phyloP scores from a whole-genome alignment of 768 basidiomycete genomes.

The Lyophyllum shimeji region DNA sequence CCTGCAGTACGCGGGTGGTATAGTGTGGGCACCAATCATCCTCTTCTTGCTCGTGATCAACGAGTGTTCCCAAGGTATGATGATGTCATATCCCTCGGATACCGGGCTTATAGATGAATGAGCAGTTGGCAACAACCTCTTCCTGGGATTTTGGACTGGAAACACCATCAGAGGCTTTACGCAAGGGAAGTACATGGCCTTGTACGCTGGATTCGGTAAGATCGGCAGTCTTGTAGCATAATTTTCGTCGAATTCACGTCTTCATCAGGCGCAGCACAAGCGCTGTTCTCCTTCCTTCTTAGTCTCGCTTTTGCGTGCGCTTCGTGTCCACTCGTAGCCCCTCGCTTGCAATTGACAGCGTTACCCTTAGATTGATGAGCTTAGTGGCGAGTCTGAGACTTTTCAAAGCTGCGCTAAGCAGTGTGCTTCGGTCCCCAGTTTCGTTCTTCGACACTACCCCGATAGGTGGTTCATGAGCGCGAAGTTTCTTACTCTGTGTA shows the following conservation, averaged over 20 bases:
- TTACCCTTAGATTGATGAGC: constrained; percentile 30
- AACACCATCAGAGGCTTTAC: constrained; percentile 51
- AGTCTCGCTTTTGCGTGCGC: constrained; percentile 49
- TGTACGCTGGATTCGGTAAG: constrained; percentile 47
- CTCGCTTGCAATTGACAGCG: no score
- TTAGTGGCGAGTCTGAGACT: constrained; percentile 45
- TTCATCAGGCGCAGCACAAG: constrained; percentile 43
- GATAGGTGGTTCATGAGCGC: constrained; percentile 38
- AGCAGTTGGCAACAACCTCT: constrained; percentile 61
- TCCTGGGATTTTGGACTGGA: constrained; percentile 75
- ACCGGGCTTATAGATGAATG: neutral
- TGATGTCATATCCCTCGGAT: neutral
- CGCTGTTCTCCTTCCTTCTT: constrained; percentile 49
- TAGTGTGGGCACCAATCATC: constrained; percentile 48
- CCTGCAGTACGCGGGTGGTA: constrained; percentile 44
- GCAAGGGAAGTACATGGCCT: constrained; percentile 69
- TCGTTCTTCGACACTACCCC: constrained; percentile 78
- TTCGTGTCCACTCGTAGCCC: neutral
- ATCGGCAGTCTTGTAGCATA: neutral
- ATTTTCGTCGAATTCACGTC: neutral
- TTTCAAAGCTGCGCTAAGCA: constrained; percentile 53
- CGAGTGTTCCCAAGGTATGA: constrained; percentile 51
- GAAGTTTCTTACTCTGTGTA: neutral
- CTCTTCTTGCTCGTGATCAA: constrained; percentile 40
- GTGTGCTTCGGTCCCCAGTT: constrained; percentile 58